phyloP scores from a whole-genome alignment of 2,329 filamentous ascomycete genomes.

The Diaporthe humulicola region DNA sequence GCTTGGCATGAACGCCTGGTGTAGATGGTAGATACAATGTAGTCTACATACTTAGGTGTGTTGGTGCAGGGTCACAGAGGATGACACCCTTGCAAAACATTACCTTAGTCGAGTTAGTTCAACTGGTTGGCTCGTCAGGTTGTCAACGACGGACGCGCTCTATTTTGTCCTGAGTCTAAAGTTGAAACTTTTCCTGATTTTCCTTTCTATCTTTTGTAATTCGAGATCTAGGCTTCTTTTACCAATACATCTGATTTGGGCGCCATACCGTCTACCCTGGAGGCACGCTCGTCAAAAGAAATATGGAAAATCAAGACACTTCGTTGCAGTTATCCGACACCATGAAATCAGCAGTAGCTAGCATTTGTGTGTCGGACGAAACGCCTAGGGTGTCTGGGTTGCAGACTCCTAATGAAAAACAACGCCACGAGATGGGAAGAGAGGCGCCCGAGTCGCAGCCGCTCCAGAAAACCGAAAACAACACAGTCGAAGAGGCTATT shows the following conservation, averaged over 20 bases:
- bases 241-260: not conserved
- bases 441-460: not conserved
- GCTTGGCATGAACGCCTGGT: not conserved
- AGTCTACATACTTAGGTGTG: not conserved
- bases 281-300: not conserved
- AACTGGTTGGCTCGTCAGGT: not conserved
- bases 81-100: not conserved
- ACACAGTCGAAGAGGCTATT: not conserved
- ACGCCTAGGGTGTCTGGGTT: conserved; percentile 5
- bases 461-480: not conserved
- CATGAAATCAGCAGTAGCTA: conserved; percentile 5
- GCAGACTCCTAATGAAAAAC: conserved; percentile 12
- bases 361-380: not conserved
- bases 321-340: not conserved
- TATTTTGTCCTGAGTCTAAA: not conserved
- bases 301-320: conserved; percentile 5
- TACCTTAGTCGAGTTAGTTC: not conserved
- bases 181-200: not conserved
- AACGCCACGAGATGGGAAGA: not conserved
- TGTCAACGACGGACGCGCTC: conserved; percentile 5
- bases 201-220: not conserved
- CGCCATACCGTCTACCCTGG: not conserved
- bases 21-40: not conserved
- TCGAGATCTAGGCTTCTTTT: not conserved
- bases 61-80: not conserved